These are phyloP conservation scores for Salix brachista DNA, from an alignment of 345 rosid species.

Conservation along the genomic window DNA sequence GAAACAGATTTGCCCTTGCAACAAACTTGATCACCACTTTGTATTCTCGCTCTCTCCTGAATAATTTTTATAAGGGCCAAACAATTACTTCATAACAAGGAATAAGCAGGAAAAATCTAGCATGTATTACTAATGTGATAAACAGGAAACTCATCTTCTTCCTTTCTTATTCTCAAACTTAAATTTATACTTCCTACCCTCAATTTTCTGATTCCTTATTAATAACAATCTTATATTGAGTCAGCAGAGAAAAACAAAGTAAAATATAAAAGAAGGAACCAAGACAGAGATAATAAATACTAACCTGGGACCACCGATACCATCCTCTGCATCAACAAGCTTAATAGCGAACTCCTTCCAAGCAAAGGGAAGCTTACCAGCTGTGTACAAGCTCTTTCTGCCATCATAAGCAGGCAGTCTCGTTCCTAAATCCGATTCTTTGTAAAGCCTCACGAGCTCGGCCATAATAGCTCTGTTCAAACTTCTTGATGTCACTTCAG, in stretches of 20 bases:
- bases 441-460: conserved; percentile 79
- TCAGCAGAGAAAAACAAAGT: background rate
- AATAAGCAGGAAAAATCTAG: background rate
- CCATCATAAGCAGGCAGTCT: conserved; percentile 99
- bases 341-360: conserved; percentile 82
- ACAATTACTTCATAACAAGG: background rate
- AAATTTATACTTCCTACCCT: background rate
- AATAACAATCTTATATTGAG: background rate
- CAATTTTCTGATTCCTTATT: background rate
- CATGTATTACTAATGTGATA: background rate
- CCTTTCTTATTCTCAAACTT: background rate
- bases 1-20: conserved; percentile 82
- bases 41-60: conserved; percentile 76
- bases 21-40: conserved; percentile 82
- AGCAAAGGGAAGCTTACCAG: conserved; percentile 87
- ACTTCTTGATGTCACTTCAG: conserved; percentile 82
- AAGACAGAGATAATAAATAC: conserved; percentile 12
- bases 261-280: background rate
- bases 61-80: conserved; percentile 15
- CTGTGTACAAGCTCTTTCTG: conserved; percentile 91
- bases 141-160: background rate
- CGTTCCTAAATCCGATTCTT: conserved; percentile 85
- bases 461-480: conserved; percentile 92
- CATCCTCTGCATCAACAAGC: conserved; percentile 77
- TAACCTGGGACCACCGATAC: conserved; percentile 78